Percentiles rank a stretch among this genome's conserved stretches.
Conservation (phyloP, 140 eudicot genomes). For the Oenanthe javanica region DNA sequence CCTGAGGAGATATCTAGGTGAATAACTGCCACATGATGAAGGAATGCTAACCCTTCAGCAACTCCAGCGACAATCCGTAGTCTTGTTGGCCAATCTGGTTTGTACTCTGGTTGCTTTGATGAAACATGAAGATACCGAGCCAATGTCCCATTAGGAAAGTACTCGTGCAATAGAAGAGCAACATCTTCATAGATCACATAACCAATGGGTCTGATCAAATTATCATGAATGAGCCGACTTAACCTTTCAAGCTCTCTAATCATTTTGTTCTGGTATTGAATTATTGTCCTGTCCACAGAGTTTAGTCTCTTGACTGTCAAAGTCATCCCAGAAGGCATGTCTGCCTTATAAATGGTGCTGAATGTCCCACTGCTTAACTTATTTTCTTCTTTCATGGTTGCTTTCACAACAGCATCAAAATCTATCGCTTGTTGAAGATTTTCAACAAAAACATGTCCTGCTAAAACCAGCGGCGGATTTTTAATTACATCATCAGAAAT, state of each 20-base stretch:
- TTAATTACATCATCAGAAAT: slow-evolving; percentile 34
- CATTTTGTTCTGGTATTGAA: slow-evolving; percentile 81
- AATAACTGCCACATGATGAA: slow-evolving; percentile 87
- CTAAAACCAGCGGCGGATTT: slow-evolving; percentile 49
- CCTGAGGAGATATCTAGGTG: slow-evolving; percentile 99
- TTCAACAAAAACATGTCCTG: slow-evolving; percentile 80
- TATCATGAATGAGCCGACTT: slow-evolving; percentile 72
- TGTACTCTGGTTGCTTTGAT: slow-evolving; percentile 46
- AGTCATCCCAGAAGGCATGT: slow-evolving; percentile 93
- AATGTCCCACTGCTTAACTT: slow-evolving; percentile 81
- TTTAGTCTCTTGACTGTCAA: slow-evolving; percentile 72
- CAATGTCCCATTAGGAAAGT: slow-evolving; percentile 77
- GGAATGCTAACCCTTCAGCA: slow-evolving; percentile 89
- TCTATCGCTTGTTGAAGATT: slow-evolving; percentile 86
- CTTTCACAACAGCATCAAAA: slow-evolving; percentile 81
- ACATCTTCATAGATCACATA: slow-evolving; percentile 78
- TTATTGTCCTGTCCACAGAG: slow-evolving; percentile 65
- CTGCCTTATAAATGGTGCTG: slow-evolving; percentile 82
- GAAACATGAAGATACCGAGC: slow-evolving; percentile 66
- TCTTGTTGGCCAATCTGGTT: slow-evolving; percentile 92
- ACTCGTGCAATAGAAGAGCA: slow-evolving; percentile 68
- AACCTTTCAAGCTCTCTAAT: slow-evolving; percentile 92
- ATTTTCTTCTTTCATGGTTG: slow-evolving; percentile 75
- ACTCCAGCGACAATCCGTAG: slow-evolving; percentile 85
- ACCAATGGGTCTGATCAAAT: slow-evolving; percentile 74